Base-by-base conservation (phyloP, 768 basidiomycete genomes). In the Tephrocybe sp. region DNA sequence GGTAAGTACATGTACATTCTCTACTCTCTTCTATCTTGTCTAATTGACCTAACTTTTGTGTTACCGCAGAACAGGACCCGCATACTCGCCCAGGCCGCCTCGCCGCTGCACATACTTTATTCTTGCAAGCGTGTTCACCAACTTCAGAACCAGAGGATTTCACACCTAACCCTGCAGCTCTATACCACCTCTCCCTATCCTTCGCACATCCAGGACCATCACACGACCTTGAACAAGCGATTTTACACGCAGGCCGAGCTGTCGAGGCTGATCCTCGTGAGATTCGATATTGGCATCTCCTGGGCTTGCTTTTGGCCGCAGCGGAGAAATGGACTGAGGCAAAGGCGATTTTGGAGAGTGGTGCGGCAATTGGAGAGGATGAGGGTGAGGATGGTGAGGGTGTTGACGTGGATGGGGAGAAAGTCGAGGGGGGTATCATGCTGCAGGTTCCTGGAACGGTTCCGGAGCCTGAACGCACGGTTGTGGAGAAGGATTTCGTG, bases 221-320 rank as follows among this genome's bases (percentile, higher is more conserved):
- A 3, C 83, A 85, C 21, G 77, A 89, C 54, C 67, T 94, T 27
- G 73, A 80, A n/a, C 69, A 74, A 23, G 91, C 94, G 0, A 77
- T 88, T 6, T 66, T 75, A 12, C 71, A 82, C 43, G 88, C 90
- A 0, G 82, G 85, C 5, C 60, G 71, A 3, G 88, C 93, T 1
- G 82, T 95, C 2, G 88, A 94, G 62, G 73, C 75, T 5, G 81
- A 86, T 24, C 72, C 85, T 0, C 63, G 59, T 33, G 77, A 79
- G 48, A 69, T 89, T 21, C 78, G 90, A 34, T 86, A 88, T 45
- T 97, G 94, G 94, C 95, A 97, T 66, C 78, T 97, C 13, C 75
- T 97, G 0, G 92, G 88, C 0, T 69, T 97, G 4, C 65, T 95
- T 10, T 73, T 94, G n/a, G 83, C 84, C 0, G 85, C 88, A 8